These are phyloP conservation scores for Trichoderma afroharzianum DNA, from an alignment of 2,329 filamentous ascomycete genomes.

Conservation along the genomic window DNA sequence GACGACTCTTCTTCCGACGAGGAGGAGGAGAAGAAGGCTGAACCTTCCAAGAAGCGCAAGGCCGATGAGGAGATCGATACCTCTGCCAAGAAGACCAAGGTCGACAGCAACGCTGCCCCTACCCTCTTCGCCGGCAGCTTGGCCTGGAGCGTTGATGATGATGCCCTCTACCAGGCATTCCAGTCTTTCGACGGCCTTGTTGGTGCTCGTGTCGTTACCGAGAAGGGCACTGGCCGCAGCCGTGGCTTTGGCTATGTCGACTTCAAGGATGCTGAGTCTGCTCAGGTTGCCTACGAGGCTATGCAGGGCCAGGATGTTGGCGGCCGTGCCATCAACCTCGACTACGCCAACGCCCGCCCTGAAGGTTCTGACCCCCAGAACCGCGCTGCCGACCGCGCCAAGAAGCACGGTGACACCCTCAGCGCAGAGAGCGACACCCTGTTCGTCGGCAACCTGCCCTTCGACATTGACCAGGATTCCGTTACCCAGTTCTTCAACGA, in stretches of 20 bases:
- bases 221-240: slow-evolving; percentile 75
- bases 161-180: slow-evolving; percentile 77
- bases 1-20: slow-evolving; percentile 36
- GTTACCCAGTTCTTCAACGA: slow-evolving; percentile 72
- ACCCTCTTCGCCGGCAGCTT: slow-evolving; percentile 90
- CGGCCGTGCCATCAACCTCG: slow-evolving; percentile 71
- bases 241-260: slow-evolving; percentile 94
- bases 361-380: slow-evolving; percentile 49
- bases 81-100: slow-evolving; percentile 65
- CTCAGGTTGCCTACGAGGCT: slow-evolving; percentile 67
- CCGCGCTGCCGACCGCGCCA: slow-evolving; percentile 61
- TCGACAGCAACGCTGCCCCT: slow-evolving; percentile 43
- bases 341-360: slow-evolving; percentile 68
- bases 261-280: slow-evolving; percentile 65
- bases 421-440: slow-evolving; percentile 82
- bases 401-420: slow-evolving; percentile 72
- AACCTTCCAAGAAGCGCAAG: slow-evolving; percentile 47
- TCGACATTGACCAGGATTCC: slow-evolving; percentile 73
- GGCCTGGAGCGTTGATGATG: slow-evolving; percentile 86
- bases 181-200: slow-evolving; percentile 70
- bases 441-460: slow-evolving; percentile 88
- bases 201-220: slow-evolving; percentile 76
- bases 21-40: slow-evolving; percentile 35
- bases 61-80: slow-evolving; percentile 48
- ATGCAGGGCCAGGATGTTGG: slow-evolving; percentile 75